phyloP scores from a whole-genome alignment of 2,329 filamentous ascomycete genomes.

The Cladosporium cucumerinum region DNA sequence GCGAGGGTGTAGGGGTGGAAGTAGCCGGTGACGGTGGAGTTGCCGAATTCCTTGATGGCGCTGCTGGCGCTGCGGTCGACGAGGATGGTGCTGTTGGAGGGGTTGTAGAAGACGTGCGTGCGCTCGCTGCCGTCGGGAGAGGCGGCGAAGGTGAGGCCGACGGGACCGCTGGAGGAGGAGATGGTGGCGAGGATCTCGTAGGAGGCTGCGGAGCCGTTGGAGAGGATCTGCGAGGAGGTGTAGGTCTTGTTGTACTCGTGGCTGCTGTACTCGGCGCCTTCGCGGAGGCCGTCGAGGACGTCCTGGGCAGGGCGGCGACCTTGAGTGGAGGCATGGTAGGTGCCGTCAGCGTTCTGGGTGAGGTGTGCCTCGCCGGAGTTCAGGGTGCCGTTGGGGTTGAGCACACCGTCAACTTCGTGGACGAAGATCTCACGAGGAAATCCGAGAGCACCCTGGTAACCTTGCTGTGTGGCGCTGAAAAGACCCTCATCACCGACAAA shows the following conservation, averaged over 20 bases:
- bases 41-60: constrained; percentile 41
- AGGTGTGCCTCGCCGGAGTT: constrained; percentile 25
- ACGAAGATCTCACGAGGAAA: constrained; percentile 48
- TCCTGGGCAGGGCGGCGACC: constrained; percentile 44
- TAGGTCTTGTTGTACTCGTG: constrained; percentile 26
- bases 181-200: constrained; percentile 22
- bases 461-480: constrained; percentile 42
- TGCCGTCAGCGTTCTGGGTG: constrained; percentile 33
- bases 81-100: constrained; percentile 45
- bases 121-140: constrained; percentile 44
- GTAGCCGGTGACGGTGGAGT: constrained; percentile 45
- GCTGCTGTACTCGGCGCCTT: constrained; percentile 27
- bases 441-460: constrained; percentile 44
- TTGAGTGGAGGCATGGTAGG: constrained; percentile 43
- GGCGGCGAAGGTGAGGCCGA: constrained; percentile 43
- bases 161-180: constrained; percentile 36
- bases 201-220: constrained; percentile 28
- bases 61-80: constrained; percentile 45
- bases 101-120: constrained; percentile 46
- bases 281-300: constrained; percentile 41
- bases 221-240: constrained; percentile 36
- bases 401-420: constrained; percentile 40
- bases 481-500: constrained; percentile 35
- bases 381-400: constrained; percentile 34
- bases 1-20: constrained; percentile 44